Conservation (phyloP, 2,329 filamentous ascomycete genomes). For the Cylindrodendrum hubeiense region DNA sequence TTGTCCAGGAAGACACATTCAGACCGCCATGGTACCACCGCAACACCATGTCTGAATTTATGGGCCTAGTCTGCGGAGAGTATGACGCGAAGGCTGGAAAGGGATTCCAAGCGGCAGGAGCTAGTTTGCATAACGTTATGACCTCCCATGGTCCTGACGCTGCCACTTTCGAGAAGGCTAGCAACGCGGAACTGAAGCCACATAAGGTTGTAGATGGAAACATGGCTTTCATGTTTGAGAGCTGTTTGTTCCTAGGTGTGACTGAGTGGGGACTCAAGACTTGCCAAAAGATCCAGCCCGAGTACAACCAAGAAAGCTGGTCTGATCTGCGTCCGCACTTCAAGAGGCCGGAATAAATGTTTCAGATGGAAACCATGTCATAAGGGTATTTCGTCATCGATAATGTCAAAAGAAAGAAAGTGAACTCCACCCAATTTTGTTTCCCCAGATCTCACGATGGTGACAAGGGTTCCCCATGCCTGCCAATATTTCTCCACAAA, state of each 20-base stretch:
- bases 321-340: slow-evolving; percentile 36
- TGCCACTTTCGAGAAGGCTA: slow-evolving; percentile 66
- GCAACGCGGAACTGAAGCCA: slow-evolving; percentile 65
- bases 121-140: slow-evolving; percentile 78
- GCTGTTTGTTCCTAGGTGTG: slow-evolving; percentile 76
- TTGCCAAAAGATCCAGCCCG: slow-evolving; percentile 70
- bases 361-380: neutral
- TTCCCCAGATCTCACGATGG: no score
- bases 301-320: slow-evolving; percentile 85
- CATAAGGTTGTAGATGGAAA: slow-evolving; percentile 71
- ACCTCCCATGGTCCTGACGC: slow-evolving; percentile 74
- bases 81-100: slow-evolving; percentile 73
- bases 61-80: slow-evolving; percentile 68
- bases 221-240: slow-evolving; percentile 79
- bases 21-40: slow-evolving; percentile 80
- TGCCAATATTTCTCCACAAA: no score
- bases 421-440: neutral
- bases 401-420: neutral
- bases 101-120: slow-evolving; percentile 70
- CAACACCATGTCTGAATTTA: slow-evolving; percentile 77
- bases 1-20: slow-evolving; percentile 78
- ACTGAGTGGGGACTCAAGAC: slow-evolving; percentile 76
- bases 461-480: no score
- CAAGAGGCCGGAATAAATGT: slow-evolving; percentile 22
- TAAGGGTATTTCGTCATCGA: neutral